Evolutionary conservation across 2,329 filamentous ascomycete species (phyloP).

Genomic region (Immersiporthe knoxdaviesiana): DNA sequence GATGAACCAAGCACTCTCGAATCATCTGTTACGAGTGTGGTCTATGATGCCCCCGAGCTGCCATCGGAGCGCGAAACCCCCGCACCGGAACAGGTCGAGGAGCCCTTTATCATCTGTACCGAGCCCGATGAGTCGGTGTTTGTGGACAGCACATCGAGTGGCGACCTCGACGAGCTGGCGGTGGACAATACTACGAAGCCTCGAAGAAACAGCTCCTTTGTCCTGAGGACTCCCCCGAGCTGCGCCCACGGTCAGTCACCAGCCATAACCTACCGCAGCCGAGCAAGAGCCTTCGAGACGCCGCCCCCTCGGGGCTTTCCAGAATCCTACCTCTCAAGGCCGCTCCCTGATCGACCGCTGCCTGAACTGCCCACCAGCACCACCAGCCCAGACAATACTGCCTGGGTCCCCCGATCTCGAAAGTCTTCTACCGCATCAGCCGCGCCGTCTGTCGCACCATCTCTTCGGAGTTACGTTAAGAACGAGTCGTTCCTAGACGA

Average conservation of each 20-base stretch:
- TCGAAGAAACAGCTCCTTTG: slow-evolving; percentile 18
- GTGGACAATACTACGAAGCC: neutral
- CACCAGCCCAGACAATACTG: slow-evolving; percentile 13
- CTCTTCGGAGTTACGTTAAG: slow-evolving; percentile 26
- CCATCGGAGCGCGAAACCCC: neutral
- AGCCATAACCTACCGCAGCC: slow-evolving; percentile 36
- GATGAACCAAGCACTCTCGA: slow-evolving; percentile 22
- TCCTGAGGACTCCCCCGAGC: slow-evolving; percentile 18
- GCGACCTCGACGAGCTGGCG: neutral
- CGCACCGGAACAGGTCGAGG: neutral
- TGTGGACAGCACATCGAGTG: slow-evolving; percentile 13
- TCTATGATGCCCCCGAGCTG: slow-evolving; percentile 5
- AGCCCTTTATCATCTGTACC: neutral
- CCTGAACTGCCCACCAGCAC: slow-evolving; percentile 20
- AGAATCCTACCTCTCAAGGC: slow-evolving; percentile 34
- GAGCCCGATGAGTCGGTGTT: slow-evolving; percentile 22
- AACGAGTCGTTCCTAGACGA: slow-evolving; percentile 27
- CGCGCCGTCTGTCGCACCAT: slow-evolving; percentile 22
- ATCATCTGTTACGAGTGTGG: slow-evolving; percentile 13
- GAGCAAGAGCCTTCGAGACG: slow-evolving; percentile 38
- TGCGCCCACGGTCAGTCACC: slow-evolving; percentile 24
- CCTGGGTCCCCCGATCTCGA: slow-evolving; percentile 21
- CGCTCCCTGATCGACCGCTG: slow-evolving; percentile 38
- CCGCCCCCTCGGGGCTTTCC: slow-evolving; percentile 25
- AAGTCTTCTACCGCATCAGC: slow-evolving; percentile 29